phyloP scores from a whole-genome alignment of 164 flowering plant genomes.

The Nymphaea thermarum region DNA sequence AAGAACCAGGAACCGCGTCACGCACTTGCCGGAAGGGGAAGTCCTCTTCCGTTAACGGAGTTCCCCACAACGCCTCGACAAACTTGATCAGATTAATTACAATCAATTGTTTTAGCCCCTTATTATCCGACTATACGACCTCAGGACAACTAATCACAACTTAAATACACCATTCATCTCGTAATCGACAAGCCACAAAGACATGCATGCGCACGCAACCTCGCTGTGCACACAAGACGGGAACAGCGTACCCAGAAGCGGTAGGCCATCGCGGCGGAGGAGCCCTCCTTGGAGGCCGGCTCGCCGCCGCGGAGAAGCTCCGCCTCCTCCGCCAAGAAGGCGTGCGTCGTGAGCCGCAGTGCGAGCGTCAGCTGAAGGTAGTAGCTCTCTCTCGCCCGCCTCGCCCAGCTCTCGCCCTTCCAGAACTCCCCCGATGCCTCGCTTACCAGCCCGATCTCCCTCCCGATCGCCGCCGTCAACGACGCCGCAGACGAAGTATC shows the following conservation, averaged over 20 bases:
- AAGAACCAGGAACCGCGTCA: no score
- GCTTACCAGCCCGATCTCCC: background rate
- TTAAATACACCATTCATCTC: no score
- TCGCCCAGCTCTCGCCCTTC: conserved; percentile 21
- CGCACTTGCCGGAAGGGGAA: no score
- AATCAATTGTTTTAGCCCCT: no score
- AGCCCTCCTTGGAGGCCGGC: conserved; percentile 7
- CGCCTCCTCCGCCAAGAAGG: conserved; percentile 33
- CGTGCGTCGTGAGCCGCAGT: conserved; percentile 41
- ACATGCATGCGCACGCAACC: no score
- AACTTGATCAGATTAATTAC: no score
- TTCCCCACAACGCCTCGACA: no score
- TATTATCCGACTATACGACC: no score
- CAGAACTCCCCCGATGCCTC: conserved; percentile 12
- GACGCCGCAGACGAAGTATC: conserved; percentile 12
- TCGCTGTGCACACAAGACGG: no score
- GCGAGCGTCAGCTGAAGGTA: conserved; percentile 63
- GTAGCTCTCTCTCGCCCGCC: conserved; percentile 50
- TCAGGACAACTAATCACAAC: no score
- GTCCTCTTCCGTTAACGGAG: no score
- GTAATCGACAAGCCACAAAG: no score
- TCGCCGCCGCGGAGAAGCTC: conserved; percentile 17
- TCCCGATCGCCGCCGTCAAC: background rate
- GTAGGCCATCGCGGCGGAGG: conserved; percentile 48
- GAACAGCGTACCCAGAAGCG: conserved; percentile 64